Evolutionary conservation across 2,329 filamentous ascomycete species (phyloP), one percentile per base, ranked within the genome.

Genomic region (Aspergillus sp.): DNA sequence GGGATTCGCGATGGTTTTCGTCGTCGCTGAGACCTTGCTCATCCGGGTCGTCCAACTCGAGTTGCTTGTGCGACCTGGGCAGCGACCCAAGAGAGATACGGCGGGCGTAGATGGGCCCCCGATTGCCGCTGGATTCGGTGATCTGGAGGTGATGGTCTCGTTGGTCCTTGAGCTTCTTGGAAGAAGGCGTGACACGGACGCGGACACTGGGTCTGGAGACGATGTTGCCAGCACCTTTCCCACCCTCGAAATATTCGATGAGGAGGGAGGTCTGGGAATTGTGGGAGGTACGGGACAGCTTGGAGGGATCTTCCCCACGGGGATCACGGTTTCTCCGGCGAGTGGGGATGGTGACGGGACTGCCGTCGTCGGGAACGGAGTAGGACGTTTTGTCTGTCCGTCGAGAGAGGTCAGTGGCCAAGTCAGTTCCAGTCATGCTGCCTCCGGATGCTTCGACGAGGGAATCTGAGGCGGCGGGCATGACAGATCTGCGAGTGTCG

Each of bases 231-330:
- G 59, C 76, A 45, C 60, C 76, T 48, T 79, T 90, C 53, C 84
- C 82, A 57, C 83, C 87, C 71, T 95, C 90, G 62, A 94, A 96
- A 70, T 95, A 95, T 72, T 96, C 90, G 61, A 96, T 96, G 60
- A 96, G 77, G 56, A 96, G 77, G 48, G 88, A 94, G 33, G 90
- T 95, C 73, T 95, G 90, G 41, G 88, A 95, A 59, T 81, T 70
- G 41, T 79, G 68, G 63, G 70, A 64, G 62, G 73, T 69, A 65
- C 69, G 76, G 69, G 75, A 75, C 49, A 79, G 71, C 53, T 71
- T 77, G 51, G 66, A 62, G 17, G 25, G 4, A 35, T 65, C 69
- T 52, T 76, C 72, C 79, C 78, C 81, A 66, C 82, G 25, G 17
- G 15, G 84, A 59, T 71, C 82, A 80, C 69, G 65, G 53, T 67